Evolutionary conservation across 306 rosid species (phyloP), one percentile per base, ranked within the genome.

Genomic region (Quercus agrifolia): DNA sequence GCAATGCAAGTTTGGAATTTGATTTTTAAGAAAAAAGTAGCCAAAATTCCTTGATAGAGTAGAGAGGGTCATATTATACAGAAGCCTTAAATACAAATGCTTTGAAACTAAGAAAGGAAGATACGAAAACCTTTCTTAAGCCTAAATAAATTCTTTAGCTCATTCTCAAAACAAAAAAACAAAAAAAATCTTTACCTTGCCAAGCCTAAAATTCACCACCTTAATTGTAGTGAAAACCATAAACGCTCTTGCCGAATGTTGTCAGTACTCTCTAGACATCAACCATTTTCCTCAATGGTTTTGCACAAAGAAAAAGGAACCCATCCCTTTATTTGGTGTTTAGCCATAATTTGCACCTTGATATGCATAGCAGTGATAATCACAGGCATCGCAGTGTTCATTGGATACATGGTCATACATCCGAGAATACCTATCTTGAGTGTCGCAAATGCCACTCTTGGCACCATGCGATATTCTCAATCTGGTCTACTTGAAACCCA

Each of bases 61-160:
- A 41, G 46, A 41, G 12, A 41, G 46, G 46, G 46, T 41, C 46
- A 8, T 41, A 8, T 41, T 13, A 49, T 12, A 49, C 15, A 49
- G 17, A 49, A 80, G 21, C 55, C 3, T 27, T 23, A 2, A 52
- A 62, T 28, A 28, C 58, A 80, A 46, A 90, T 7, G 89, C 96
- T 86, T 90, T 84, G 63, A 74, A 74, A 76, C 17, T 4, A 85
- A 88, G 97, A 88, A 92, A 92, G 77, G 94, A 84, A 94, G 99
- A 95, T 95, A 83, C 99, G 96, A 85, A 95, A 90, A 89, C 98
- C 93, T 89, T 82, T 81, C 84, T 86, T 57, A 82, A 82, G 85
- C 83, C 83, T 63, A 66, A 27, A 56, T 75, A 64, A 74, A 11
- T 80, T 87, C 85, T 41, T 21, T 21, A 21, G 0, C 23, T 21